Percentiles rank a stretch among this genome's conserved stretches.
These are phyloP conservation scores for Penicillium concentricum DNA, from an alignment of 2,329 filamentous ascomycete species.

Conservation along the genomic window DNA sequence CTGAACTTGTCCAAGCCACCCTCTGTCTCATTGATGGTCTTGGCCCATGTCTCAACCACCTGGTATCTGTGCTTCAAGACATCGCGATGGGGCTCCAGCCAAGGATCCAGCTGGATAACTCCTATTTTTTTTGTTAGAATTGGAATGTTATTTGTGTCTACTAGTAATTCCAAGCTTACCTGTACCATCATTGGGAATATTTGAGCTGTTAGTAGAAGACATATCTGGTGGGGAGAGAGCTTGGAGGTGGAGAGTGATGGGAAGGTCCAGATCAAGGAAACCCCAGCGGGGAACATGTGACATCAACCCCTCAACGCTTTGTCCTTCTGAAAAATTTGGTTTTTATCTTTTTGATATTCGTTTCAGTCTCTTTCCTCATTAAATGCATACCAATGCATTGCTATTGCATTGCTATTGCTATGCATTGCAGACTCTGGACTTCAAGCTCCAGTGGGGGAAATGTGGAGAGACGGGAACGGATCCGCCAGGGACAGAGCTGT, in stretches of 20 bases:
- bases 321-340: background rate
- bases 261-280: constrained; percentile 10
- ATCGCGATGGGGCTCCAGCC: constrained; percentile 80
- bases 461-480: constrained; percentile 8
- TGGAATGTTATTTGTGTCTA: background rate
- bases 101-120: constrained; percentile 83
- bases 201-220: constrained; percentile 1
- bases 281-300: constrained; percentile 13
- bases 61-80: constrained; percentile 72
- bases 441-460: background rate
- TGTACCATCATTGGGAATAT: constrained; percentile 21
- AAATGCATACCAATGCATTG: no score
- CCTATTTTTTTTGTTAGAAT: constrained; percentile 52
- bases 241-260: constrained; percentile 5
- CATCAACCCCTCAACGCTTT: constrained; percentile 17
- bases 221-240: constrained; percentile 4
- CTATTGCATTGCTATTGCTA: no score
- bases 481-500: constrained; percentile 2
- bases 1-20: constrained; percentile 92
- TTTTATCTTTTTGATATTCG: background rate
- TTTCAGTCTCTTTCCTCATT: no score
- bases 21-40: constrained; percentile 76
- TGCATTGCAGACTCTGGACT: no score
- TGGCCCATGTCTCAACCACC: constrained; percentile 83
- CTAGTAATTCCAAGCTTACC: constrained; percentile 13